Base-by-base conservation (phyloP, 2,329 filamentous ascomycete genomes). In the Fusarium heterosporum region DNA sequence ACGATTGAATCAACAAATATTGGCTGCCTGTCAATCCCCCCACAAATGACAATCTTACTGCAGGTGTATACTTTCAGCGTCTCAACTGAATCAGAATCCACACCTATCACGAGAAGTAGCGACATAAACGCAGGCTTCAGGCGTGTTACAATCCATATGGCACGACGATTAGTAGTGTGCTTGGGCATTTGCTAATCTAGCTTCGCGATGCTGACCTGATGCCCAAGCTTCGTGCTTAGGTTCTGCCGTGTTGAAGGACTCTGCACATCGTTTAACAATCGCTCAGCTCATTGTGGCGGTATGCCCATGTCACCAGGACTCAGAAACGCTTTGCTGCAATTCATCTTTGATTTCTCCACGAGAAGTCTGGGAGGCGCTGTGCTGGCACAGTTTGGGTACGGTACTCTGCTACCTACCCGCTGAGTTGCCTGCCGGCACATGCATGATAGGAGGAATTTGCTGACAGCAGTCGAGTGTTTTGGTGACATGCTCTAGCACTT, bases 341-440 rank as follows among this genome's bases (percentile, higher is more conserved):
- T 30, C 38, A 50, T 56, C 17, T 34, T 53, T 60, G 52, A 57
- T 25, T 50, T 32, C 22, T 36, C 40, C 28, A 28, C 25, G 30
- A 46, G 40, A 57, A 66, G 61, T 43, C 49, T 53, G 34, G 46
- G 52, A 47, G 50, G 60, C 53, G 53, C 57, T 49, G 52, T 53
- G 54, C 50, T 49, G 60, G 61, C 69, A 64, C 51, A 53, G 47
- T 61, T 60, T 55, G 45, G 59, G 13, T 45, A 70, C 57, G 48
- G 64, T 32, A 63, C 49, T 63, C 62, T 72, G 45, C 61, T 46
- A 59, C 53, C 41, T 59, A 55, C 61, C 63, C 56, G 48, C 64
- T 68, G 67, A 69, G 48, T 65, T 68, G 67, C 71, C 71, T 72
- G 70, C 69, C 71, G 70, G 66, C 50, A 72, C 66, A 70, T 72